Percentiles rank a stretch among this genome's conserved stretches.
These are phyloP conservation scores for Solanum sejunctum DNA, from an alignment of 257 asterid species.

Conservation along the genomic window DNA sequence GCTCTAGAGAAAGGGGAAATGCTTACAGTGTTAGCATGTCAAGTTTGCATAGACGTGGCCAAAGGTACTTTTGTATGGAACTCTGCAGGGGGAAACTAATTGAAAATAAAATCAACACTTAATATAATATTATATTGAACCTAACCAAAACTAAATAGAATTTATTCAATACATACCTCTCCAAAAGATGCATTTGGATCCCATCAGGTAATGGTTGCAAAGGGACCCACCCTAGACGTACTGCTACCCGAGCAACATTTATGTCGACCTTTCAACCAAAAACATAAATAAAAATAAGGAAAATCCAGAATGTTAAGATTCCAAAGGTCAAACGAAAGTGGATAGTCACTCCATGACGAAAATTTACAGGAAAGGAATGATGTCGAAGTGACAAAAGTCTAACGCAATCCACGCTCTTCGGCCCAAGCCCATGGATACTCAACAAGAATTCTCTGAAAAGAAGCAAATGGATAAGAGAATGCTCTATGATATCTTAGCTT, in stretches of 20 bases:
- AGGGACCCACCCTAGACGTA: conserved; percentile 69
- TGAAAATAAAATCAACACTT: background rate
- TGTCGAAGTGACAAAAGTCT: conserved; percentile 50
- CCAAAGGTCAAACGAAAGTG: background rate
- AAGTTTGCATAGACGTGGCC: conserved; percentile 34
- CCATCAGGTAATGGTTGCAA: conserved; percentile 38
- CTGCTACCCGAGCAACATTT: conserved; percentile 46
- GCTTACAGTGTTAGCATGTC: conserved; percentile 12
- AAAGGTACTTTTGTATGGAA: conserved; percentile 37
- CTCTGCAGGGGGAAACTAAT: conserved; percentile 41
- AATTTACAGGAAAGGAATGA: conserved; percentile 54
- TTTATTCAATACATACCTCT: conserved; percentile 18
- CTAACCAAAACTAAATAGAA: background rate
- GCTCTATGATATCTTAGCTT: background rate
- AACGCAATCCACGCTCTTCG: conserved; percentile 69
- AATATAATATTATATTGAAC: background rate
- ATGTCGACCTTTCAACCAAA: conserved; percentile 38
- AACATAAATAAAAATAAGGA: background rate
- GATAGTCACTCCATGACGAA: background rate
- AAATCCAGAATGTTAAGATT: background rate
- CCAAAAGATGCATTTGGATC: conserved; percentile 35
- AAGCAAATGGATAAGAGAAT: background rate
- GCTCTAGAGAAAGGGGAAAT: background rate
- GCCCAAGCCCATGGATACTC: conserved; percentile 45
- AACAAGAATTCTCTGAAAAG: conserved; percentile 37